Conservation (phyloP, 2,329 filamentous ascomycete species). For the Fusarium duplospermum region DNA sequence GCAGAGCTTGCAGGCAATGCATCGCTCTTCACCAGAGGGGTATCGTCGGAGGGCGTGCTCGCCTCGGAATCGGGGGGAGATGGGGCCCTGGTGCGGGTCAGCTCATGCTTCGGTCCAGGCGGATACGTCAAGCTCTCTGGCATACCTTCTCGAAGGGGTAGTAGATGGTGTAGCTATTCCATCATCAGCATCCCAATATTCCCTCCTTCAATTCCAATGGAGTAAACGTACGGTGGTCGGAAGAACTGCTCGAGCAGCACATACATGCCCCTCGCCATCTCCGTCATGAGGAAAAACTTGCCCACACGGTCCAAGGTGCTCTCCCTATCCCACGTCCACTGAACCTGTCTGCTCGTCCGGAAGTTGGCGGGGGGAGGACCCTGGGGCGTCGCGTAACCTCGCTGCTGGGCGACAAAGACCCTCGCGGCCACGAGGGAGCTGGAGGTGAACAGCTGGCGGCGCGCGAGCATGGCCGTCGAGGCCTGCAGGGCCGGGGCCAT, state of each 20-base stretch:
- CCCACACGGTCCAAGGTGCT: conserved; percentile 83
- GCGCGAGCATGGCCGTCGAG: conserved; percentile 50
- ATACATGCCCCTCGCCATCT: conserved; percentile 99
- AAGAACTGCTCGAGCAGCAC: conserved; percentile 98
- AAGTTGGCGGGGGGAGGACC: conserved; percentile 86
- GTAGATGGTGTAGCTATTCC: conserved; percentile 89
- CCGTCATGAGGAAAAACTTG: conserved; percentile 94
- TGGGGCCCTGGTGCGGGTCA: conserved; percentile 74
- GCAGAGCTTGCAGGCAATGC: conserved; percentile 99
- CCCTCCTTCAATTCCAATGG: neutral
- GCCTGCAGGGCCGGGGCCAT: conserved; percentile 51
- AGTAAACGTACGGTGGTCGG: conserved; percentile 85
- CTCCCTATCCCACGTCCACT: conserved; percentile 86
- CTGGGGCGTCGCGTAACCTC: conserved; percentile 73
- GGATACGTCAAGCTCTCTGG: conserved; percentile 1
- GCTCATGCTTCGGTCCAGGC: conserved; percentile 13
- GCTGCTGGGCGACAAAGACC: conserved; percentile 44
- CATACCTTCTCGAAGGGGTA: conserved; percentile 95
- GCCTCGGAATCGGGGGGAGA: conserved; percentile 96
- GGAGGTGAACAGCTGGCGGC: conserved; percentile 48
- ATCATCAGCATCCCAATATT: conserved; percentile 23
- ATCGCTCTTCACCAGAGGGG: conserved; percentile 96
- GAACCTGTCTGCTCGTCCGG: conserved; percentile 76
- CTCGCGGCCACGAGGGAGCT: conserved; percentile 38
- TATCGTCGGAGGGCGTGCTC: conserved; percentile 97